A percentile compares a stretch with the other conserved stretches of the same genome.
These are phyloP conservation scores for Blastocladiella britannica DNA, from an alignment of 192 early-diverging fungal species.

Conservation along the genomic window DNA sequence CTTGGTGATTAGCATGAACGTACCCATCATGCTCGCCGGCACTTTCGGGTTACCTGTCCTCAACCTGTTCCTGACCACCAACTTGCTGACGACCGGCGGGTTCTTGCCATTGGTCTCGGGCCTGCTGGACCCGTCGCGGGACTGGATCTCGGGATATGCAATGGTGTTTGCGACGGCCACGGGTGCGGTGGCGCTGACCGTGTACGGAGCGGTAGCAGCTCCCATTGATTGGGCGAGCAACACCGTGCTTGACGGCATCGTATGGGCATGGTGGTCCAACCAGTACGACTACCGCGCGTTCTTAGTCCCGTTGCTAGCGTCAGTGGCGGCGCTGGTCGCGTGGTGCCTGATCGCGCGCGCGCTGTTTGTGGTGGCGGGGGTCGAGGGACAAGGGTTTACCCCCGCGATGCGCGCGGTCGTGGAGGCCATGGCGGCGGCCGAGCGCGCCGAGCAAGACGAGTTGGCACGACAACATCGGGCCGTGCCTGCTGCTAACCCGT, in stretches of 20 bases:
- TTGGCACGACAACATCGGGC: too few species aligned
- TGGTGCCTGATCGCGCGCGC: not conserved
- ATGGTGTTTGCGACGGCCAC: not conserved
- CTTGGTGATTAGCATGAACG: not conserved
- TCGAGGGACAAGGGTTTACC: not conserved
- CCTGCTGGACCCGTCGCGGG: not conserved
- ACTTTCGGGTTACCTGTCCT: not conserved
- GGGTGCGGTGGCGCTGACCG: not conserved
- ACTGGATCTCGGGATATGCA: not conserved
- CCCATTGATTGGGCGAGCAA: not conserved
- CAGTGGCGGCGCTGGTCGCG: not conserved
- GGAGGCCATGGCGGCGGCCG: not conserved
- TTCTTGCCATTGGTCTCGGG: not conserved
- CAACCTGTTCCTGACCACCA: not conserved
- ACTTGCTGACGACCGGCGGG: constrained; percentile 1
- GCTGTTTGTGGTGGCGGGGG: not conserved
- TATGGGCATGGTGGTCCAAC: not conserved
- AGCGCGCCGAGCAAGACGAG: not conserved
- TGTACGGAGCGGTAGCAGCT: not conserved
- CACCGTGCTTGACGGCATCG: not conserved
- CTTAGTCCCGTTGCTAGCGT: not conserved
- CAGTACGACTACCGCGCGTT: not conserved
- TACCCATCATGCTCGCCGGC: not conserved
- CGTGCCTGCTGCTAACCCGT: too few species aligned
- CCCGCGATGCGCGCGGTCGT: not conserved